Percentiles rank a stretch among this genome's conserved stretches.
phyloP scores from a whole-genome alignment of 2,329 filamentous ascomycete species.

The Ascochyta viciae-villosae region DNA sequence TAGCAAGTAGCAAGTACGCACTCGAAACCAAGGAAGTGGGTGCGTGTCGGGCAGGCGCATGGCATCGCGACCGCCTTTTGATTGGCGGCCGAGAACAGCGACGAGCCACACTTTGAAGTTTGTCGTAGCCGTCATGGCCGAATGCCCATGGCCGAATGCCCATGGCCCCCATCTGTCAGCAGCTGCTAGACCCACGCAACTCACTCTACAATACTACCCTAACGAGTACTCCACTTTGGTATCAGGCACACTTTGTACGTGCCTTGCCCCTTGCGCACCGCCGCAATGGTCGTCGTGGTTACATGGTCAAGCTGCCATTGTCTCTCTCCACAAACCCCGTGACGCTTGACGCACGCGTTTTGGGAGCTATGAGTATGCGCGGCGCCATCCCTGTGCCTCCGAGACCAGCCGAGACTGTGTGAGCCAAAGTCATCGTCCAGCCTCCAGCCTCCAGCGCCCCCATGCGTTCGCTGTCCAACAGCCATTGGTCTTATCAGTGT shows the following conservation, averaged over 20 bases:
- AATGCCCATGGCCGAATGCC: constrained; percentile 11
- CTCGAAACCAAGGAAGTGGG: constrained; percentile 16
- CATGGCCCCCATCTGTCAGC: constrained; percentile 8
- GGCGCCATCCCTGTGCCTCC: constrained; percentile 22
- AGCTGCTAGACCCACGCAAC: constrained; percentile 1
- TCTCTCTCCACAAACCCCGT: constrained; percentile 2
- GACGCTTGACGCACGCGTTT: constrained; percentile 1
- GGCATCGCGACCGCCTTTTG: constrained; percentile 8
- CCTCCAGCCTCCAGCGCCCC: constrained; percentile 22
- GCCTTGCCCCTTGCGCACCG: constrained; percentile 9
- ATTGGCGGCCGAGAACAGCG: constrained; percentile 4
- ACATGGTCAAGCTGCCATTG: constrained; percentile 10
- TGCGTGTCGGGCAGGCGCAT: constrained; percentile 19
- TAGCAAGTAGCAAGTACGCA: neutral
- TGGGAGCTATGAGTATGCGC: neutral
- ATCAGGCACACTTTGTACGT: neutral
- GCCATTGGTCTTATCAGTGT: constrained; percentile 43
- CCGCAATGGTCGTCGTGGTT: constrained; percentile 16
- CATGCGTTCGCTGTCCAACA: constrained; percentile 35
- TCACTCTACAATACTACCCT: neutral
- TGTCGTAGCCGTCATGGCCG: constrained; percentile 15
- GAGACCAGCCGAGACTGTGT: constrained; percentile 40
- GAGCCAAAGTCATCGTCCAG: neutral
- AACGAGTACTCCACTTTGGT: neutral
- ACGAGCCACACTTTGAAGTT: constrained; percentile 3